Percentiles rank a stretch among this genome's conserved stretches.
Conservation (phyloP, 345 rosid genomes). For the Geranium rotundifolium region DNA sequence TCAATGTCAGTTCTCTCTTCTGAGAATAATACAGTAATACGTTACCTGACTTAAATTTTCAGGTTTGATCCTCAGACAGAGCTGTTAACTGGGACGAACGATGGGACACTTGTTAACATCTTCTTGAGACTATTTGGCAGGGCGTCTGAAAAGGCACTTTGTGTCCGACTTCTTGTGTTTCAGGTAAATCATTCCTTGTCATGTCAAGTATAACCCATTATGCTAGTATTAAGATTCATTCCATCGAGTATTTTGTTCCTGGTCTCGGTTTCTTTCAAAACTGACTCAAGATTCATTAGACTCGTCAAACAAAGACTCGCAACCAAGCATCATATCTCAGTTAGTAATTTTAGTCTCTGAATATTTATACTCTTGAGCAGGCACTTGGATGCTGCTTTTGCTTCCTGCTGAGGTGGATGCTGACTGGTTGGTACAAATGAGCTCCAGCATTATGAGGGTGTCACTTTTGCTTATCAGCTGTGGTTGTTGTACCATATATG, state of each 20-base stretch:
- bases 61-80: constrained; percentile 91
- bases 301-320: too few species aligned
- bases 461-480: too few species aligned
- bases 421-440: constrained; percentile 92
- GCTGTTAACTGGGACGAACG: constrained; percentile 77
- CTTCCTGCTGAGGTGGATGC: constrained; percentile 66
- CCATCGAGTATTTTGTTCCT: neutral
- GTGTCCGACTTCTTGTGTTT: constrained; percentile 67
- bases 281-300: too few species aligned
- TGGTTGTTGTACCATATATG: too few species aligned
- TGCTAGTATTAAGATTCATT: neutral
- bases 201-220: neutral
- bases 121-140: constrained; percentile 68
- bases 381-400: constrained; percentile 75
- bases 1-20: too few species aligned
- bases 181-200: constrained; percentile 42
- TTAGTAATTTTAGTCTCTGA: neutral
- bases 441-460: too few species aligned
- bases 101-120: constrained; percentile 82
- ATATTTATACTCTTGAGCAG: constrained; percentile 23
- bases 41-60: too few species aligned
- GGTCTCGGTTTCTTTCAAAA: neutral
- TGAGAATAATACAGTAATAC: too few species aligned
- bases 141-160: constrained; percentile 73
- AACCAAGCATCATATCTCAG: too few species aligned